Evolutionary conservation across 2,329 filamentous ascomycete genomes (phyloP).

Genomic region (Hymenoscyphus occultus): DNA sequence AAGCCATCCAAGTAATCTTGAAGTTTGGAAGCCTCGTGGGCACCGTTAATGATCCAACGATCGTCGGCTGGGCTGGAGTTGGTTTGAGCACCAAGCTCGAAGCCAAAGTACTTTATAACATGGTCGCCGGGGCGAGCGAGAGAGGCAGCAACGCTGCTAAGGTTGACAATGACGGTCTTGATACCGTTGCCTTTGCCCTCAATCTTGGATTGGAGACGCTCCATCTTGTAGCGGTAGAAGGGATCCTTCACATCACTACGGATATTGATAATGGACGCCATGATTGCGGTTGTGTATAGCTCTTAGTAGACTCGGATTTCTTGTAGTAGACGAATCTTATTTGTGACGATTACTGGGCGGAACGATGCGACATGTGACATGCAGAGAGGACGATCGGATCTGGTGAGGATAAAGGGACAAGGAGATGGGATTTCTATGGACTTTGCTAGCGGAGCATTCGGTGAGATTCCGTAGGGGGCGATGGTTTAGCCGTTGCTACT

Average conservation of each 20-base stretch:
- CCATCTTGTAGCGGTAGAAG: constrained; percentile 99
- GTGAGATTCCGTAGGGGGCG: constrained; percentile 12
- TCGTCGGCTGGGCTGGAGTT: constrained; percentile 97
- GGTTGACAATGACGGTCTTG: constrained; percentile 97
- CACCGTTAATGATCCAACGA: constrained; percentile 99
- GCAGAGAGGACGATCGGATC: constrained; percentile 39
- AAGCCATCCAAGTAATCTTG: constrained; percentile 98
- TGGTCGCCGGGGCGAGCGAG: constrained; percentile 90
- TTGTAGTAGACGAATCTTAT: constrained; percentile 19
- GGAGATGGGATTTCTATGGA: constrained; percentile 49
- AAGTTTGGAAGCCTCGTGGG: constrained; percentile 90
- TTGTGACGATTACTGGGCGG: constrained; percentile 26
- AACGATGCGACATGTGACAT: constrained; percentile 42
- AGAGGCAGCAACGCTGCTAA: constrained; percentile 88
- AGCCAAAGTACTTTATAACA: constrained; percentile 99
- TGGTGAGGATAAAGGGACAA: constrained; percentile 34
- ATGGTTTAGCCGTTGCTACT: constrained; percentile 82
- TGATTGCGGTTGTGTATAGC: constrained; percentile 53
- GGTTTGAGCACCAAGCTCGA: constrained; percentile 97
- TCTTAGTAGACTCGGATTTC: constrained; percentile 22
- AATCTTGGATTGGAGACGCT: constrained; percentile 96
- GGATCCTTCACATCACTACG: constrained; percentile 96
- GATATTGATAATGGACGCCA: constrained; percentile 92
- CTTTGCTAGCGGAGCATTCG: constrained; percentile 39
- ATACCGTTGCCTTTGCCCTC: constrained; percentile 99